Percentiles rank a stretch among this genome's conserved stretches.
These are phyloP conservation scores for Colletotrichum sansevieriae DNA, from an alignment of 2,329 filamentous ascomycete genomes.

Conservation along the genomic window DNA sequence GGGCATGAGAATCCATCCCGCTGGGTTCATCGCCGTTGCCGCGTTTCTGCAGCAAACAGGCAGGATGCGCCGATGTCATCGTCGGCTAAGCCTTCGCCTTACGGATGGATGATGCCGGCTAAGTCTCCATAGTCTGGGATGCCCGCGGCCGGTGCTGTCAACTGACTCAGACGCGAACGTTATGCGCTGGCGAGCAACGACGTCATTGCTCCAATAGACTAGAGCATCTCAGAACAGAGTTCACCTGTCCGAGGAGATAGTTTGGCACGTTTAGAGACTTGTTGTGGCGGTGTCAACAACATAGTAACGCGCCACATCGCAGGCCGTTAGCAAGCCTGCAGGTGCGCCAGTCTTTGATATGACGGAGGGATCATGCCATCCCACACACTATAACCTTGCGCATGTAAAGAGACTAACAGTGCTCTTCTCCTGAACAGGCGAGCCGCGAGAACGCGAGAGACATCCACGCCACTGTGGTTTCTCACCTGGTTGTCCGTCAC, in stretches of 20 bases:
- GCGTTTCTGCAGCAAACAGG: not conserved
- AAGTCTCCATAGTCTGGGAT: conserved; percentile 27
- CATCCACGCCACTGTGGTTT: conserved; percentile 30
- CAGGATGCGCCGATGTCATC: conserved; percentile 24
- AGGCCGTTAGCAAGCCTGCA: conserved; percentile 27
- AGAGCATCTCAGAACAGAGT: conserved; percentile 18
- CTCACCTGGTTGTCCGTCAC: conserved; percentile 32
- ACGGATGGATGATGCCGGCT: conserved; percentile 23
- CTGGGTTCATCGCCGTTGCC: conserved; percentile 31
- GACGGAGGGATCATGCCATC: conserved; percentile 18
- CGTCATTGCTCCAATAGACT: conserved; percentile 7
- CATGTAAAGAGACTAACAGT: conserved; percentile 15
- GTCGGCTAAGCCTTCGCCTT: conserved; percentile 7
- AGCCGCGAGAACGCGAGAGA: not conserved
- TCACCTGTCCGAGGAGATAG: conserved; percentile 20
- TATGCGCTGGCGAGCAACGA: conserved; percentile 13
- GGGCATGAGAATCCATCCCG: conserved; percentile 6
- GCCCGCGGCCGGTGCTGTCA: conserved; percentile 5
- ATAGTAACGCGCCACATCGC: conserved; percentile 35
- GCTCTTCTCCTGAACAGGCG: conserved; percentile 15
- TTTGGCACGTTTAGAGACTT: not conserved
- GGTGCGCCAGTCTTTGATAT: conserved; percentile 12
- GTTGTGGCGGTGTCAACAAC: conserved; percentile 15
- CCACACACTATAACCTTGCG: conserved; percentile 1
- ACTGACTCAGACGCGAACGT: conserved; percentile 22